Evolutionary conservation across 257 asterid species (phyloP).

Genomic region (Solanum lycopersicoides): DNA sequence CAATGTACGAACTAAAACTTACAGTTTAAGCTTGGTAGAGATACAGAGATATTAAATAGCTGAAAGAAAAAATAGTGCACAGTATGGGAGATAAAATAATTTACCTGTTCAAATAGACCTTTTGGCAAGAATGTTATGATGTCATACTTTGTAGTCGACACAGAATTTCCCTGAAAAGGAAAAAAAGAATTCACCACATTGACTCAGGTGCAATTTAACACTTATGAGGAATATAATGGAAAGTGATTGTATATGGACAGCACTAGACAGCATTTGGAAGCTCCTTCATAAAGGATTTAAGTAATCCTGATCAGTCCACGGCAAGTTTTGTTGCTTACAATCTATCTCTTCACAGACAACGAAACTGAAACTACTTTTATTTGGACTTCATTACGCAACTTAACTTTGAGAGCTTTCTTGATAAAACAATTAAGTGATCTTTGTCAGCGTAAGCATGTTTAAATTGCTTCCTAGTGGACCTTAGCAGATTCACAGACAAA

Average conservation of each 20-base stretch:
- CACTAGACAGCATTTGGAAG: neutral
- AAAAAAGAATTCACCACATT: neutral
- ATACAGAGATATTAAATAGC: neutral
- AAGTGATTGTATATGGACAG: neutral
- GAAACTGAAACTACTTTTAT: neutral
- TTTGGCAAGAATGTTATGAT: slow-evolving; percentile 80
- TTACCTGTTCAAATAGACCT: slow-evolving; percentile 98
- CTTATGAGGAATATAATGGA: neutral
- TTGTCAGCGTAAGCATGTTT: neutral
- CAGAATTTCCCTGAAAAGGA: slow-evolving; percentile 80
- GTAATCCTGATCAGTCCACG: neutral
- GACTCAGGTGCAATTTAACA: neutral
- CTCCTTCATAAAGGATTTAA: neutral
- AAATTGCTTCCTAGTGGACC: neutral
- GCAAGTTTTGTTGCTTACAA: neutral
- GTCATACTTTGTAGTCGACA: slow-evolving; percentile 93
- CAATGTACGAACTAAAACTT: neutral
- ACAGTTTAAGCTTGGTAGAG: neutral
- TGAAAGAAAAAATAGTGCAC: neutral
- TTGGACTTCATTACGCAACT: neutral
- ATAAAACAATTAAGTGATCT: neutral
- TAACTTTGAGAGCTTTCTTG: neutral
- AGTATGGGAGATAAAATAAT: slow-evolving; percentile 1
- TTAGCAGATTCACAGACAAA: neutral
- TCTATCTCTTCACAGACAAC: neutral